phyloP scores from a whole-genome alignment of 2,329 filamentous ascomycete genomes.

The Fusarium sp. region DNA sequence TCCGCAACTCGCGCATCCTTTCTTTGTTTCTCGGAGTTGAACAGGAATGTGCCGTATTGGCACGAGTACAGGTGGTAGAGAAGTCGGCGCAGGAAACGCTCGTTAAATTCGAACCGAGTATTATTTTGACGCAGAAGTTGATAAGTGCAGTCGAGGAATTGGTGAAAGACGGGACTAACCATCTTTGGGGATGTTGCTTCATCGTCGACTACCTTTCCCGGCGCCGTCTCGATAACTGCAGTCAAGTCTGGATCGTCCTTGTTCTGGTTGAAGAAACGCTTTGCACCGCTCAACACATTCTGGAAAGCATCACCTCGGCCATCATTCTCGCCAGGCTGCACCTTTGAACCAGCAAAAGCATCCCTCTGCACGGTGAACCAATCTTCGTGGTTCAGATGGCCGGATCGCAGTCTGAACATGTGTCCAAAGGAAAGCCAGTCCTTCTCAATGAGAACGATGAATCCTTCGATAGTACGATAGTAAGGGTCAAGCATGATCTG shows the following conservation, averaged over 20 bases:
- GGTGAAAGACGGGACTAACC: slow-evolving; percentile 95
- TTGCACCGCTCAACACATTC: slow-evolving; percentile 86
- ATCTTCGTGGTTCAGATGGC: slow-evolving; percentile 88
- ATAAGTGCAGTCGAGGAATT: slow-evolving; percentile 95
- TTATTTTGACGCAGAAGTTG: slow-evolving; percentile 89
- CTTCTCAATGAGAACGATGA: slow-evolving; percentile 94
- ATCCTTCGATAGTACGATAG: slow-evolving; percentile 92
- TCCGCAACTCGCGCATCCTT: slow-evolving; percentile 75
- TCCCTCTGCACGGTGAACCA: slow-evolving; percentile 94
- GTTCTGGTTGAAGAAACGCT: slow-evolving; percentile 85
- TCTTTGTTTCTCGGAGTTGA: slow-evolving; percentile 92
- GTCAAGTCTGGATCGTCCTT: slow-evolving; percentile 74
- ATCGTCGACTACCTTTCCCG: slow-evolving; percentile 59
- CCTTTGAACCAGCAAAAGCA: slow-evolving; percentile 71
- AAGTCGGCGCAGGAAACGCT: slow-evolving; percentile 88
- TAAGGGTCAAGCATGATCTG: slow-evolving; percentile 97
- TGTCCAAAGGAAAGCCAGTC: slow-evolving; percentile 98
- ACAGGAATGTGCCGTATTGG: slow-evolving; percentile 96
- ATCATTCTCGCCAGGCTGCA: slow-evolving; percentile 72
- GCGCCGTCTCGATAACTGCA: slow-evolving; percentile 55
- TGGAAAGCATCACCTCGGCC: slow-evolving; percentile 81
- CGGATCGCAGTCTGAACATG: slow-evolving; percentile 95
- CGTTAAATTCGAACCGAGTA: slow-evolving; percentile 94
- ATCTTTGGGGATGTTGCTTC: slow-evolving; percentile 87
- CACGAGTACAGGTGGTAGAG: slow-evolving; percentile 96